Evolutionary conservation across 2,329 filamentous ascomycete genomes (phyloP), one percentile per base, ranked within the genome.

Genomic region (Pestalotiopsis sp.): DNA sequence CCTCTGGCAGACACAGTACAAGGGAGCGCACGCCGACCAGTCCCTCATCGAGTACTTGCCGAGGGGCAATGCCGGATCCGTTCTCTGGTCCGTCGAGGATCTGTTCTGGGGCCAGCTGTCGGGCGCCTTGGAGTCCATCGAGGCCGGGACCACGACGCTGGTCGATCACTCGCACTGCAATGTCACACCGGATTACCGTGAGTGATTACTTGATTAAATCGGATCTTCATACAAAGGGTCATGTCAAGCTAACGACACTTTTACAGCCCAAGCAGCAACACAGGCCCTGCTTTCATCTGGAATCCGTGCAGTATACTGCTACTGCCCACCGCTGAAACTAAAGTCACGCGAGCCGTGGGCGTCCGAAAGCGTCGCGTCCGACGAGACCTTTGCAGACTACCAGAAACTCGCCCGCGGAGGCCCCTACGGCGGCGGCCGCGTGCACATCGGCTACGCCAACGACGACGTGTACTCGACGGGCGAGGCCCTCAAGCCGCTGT

Each of bases 61-160:
- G 9, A n/a, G 58, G 12, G 82, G 82, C 36, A 83, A 83, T 64
- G 74, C 80, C 36, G 73, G 77, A 31, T 76, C 75, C 20, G 76
- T 73, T 13, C 72, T 80, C 64, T 83, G 81, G 70, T 73, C 70
- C 3, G 73, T 80, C 1, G 75, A 82, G 2, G 85, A 87, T 68
- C 73, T 84, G 3, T 86, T 84, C 73, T 83, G 83, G 79, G 82
- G 82, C n/a, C 74, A 82, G 68, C 72, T 83, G 4, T 79, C 76
- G 11, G 83, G 82, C 2, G 76, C 75, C 17, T 72, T 83, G 14
- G 82, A 84, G 70, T 73, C 75, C 12, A 71, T 84, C 6, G 80
- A 84, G 56, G 80, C 76, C 0, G 83, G 83, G 0, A 82, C 80
- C 6, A 85, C 83, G 0, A 82, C 81, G 0, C 72, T 80, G n/a